Base-by-base conservation (phyloP, 352 stramenopile genomes). In the Phytophthora crassamura region DNA sequence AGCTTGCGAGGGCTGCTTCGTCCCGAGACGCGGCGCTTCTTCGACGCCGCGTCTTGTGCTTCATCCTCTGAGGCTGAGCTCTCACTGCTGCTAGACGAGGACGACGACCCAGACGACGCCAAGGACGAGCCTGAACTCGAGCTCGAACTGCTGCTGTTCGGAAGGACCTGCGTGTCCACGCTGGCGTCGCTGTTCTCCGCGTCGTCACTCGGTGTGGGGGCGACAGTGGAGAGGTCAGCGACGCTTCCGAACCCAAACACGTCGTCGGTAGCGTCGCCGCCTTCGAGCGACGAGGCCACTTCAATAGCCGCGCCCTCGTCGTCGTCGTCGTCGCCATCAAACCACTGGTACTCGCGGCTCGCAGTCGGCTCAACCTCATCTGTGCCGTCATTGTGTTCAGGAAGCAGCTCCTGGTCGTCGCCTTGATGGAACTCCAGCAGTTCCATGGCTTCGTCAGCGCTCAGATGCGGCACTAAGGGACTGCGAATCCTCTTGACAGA, bases 291-390 rank as follows among this genome's bases (percentile, higher is more conserved):
- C 10, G 60, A 61, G 2, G 64, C 51, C 3, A 46, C n/a, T 42
- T 63, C 39, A 7, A 69, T 42, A 28, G 67, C 48, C 30, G 50
- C 47, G 14, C 41, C 59, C 7, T 71, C 61, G 1, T 77, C 66
- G 1, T 78, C 63, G 3, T 69, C 52, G 1, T 78, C 73, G 28
- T 75, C 64, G 15, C 56, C 72, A 20, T 74, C 69, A 69, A 81
- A 81, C 73, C 73, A 81, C 35, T 81, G 73, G 33, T 77, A 74
- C 30, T 74, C 58, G 22, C 12, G 30, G 11, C 45, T 63, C 7
- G 39, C 56, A 28, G n/a, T 59, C 36, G 36, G 42, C 32, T 64
- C 54, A 10, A 18, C 20, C 39, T 73, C 34, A 36, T 66, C 54
- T 20, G 20, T 38, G 8, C 51, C 47, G 14, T 50, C 58, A 22